A percentile compares a stretch with the other conserved stretches of the same genome.
Conservation (phyloP, 805 yeast genomes). For the Ogataea ganodermae region DNA sequence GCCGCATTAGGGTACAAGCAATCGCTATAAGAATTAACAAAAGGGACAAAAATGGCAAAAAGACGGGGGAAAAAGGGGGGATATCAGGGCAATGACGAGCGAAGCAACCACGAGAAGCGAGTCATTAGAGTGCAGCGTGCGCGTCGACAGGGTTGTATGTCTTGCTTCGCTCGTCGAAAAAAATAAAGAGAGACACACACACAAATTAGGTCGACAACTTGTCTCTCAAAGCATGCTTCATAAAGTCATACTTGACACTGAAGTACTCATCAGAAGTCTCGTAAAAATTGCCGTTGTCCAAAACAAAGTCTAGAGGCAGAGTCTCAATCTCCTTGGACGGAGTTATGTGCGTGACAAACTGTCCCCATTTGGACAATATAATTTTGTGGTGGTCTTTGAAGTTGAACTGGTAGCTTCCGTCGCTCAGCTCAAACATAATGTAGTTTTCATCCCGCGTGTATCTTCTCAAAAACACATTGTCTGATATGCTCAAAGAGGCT, state of each 20-base stretch:
- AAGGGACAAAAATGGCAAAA: constrained; percentile 3
- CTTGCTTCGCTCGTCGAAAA: background rate
- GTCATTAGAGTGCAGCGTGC: background rate
- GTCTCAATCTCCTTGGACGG: constrained; percentile 74
- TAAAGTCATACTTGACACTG: constrained; percentile 52
- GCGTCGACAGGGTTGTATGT: background rate
- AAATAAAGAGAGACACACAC: no score
- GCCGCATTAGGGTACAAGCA: no score
- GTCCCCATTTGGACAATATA: constrained; percentile 75
- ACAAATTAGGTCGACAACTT: constrained; percentile 28
- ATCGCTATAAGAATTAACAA: constrained; percentile 9
- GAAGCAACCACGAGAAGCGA: background rate
- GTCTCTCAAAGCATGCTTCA: constrained; percentile 65
- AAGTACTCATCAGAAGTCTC: constrained; percentile 48
- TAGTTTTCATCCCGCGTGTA: constrained; percentile 77
- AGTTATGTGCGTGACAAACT: constrained; percentile 76
- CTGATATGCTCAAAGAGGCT: constrained; percentile 42
- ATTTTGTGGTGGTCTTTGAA: constrained; percentile 93
- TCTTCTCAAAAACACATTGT: constrained; percentile 76
- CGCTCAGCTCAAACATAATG: constrained; percentile 91
- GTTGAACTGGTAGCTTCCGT: constrained; percentile 91
- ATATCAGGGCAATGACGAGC: constrained; percentile 1
- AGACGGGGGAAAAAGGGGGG: background rate
- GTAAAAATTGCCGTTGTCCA: constrained; percentile 44
- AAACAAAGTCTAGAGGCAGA: constrained; percentile 51